phyloP scores from a whole-genome alignment of 352 stramenopile species.

The Phytopythium montanum region DNA sequence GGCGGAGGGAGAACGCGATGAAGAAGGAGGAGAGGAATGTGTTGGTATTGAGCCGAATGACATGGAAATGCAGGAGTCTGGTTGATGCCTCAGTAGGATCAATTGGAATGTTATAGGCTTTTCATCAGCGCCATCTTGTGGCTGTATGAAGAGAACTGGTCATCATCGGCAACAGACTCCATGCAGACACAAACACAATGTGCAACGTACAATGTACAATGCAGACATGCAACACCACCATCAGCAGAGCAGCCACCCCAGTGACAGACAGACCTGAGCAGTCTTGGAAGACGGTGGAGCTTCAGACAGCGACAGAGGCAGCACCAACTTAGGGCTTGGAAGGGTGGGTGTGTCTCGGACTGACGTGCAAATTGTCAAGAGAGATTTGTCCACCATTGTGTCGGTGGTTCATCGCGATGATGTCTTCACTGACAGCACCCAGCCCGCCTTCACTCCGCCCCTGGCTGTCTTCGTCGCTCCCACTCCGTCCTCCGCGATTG shows the following conservation, averaged over 20 bases:
- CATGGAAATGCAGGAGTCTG: constrained; percentile 6
- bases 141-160: constrained; percentile 64
- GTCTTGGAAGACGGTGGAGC: not conserved
- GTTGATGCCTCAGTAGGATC: constrained; percentile 75
- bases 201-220: not conserved
- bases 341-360: constrained; percentile 65
- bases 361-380: constrained; percentile 88
- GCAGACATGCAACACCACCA: constrained; percentile 23
- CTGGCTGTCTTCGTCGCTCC: not conserved
- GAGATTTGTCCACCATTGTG: constrained; percentile 55
- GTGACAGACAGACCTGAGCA: constrained; percentile 1
- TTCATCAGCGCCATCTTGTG: constrained; percentile 52
- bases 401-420: constrained; percentile 45
- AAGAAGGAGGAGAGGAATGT: constrained; percentile 8
- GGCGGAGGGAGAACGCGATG: not conserved
- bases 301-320: not conserved
- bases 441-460: not conserved
- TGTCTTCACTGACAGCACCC: constrained; percentile 48
- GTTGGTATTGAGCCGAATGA: constrained; percentile 9
- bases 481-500: not conserved
- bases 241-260: constrained; percentile 8
- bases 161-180: constrained; percentile 47
- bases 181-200: too few species aligned
- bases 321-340: not conserved
- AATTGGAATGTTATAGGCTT: constrained; percentile 83